Conservation (phyloP, 768 basidiomycete genomes). For the Rhizopogon sp. region DNA sequence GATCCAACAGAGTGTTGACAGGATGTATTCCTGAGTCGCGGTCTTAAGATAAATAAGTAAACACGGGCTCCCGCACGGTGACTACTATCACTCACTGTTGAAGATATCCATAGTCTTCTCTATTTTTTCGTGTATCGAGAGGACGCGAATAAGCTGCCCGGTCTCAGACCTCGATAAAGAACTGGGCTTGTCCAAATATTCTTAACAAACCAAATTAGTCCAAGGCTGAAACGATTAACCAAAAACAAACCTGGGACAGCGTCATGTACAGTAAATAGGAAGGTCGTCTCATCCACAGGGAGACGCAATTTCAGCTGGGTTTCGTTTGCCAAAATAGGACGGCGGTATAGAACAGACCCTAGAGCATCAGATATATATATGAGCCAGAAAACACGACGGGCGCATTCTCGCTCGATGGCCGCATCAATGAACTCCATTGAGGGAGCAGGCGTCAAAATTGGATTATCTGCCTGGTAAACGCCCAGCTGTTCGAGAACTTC, state of each 20-base stretch:
- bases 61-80: neutral
- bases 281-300: slow-evolving; percentile 79
- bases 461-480: slow-evolving; percentile 58
- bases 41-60: slow-evolving; percentile 26
- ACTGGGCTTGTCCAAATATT: slow-evolving; percentile 63
- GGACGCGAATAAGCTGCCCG: slow-evolving; percentile 69
- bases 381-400: slow-evolving; percentile 81
- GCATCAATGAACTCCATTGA: slow-evolving; percentile 55
- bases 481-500: slow-evolving; percentile 64
- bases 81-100: slow-evolving; percentile 32
- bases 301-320: slow-evolving; percentile 56
- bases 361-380: slow-evolving; percentile 58
- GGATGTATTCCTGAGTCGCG: slow-evolving; percentile 21
- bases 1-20: slow-evolving; percentile 34
- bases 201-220: slow-evolving; percentile 28
- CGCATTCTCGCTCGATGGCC: slow-evolving; percentile 69
- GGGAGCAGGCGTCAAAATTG: slow-evolving; percentile 53
- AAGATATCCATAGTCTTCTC: slow-evolving; percentile 51
- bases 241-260: slow-evolving; percentile 24
- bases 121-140: slow-evolving; percentile 58
- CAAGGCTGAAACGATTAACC: neutral
- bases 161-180: slow-evolving; percentile 56
- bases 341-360: slow-evolving; percentile 32
- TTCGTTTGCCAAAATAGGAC: slow-evolving; percentile 30
- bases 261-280: slow-evolving; percentile 57